Evolutionary conservation across 1,284 basidiomycete genomes (phyloP).

Genomic region (Puccinia coronata): DNA sequence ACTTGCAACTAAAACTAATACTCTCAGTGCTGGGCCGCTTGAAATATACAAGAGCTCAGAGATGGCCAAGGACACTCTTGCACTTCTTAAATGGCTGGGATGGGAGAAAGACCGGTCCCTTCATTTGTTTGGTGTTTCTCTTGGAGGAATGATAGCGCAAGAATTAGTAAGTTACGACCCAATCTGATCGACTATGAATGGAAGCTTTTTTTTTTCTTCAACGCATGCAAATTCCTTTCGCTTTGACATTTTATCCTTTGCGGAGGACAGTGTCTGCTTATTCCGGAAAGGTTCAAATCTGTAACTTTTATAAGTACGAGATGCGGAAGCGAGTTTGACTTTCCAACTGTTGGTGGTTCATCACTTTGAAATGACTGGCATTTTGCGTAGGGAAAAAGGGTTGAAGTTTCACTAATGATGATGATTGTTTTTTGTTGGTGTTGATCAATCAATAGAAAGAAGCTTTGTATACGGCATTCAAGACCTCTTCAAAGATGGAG

Average conservation of each 20-base stretch:
- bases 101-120: slow-evolving; percentile 67
- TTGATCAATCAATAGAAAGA: neutral
- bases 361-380: too few species aligned
- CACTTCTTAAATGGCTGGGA: slow-evolving; percentile 70
- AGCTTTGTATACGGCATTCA: neutral
- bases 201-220: neutral
- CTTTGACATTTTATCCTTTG: neutral
- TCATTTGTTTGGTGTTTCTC: slow-evolving; percentile 75
- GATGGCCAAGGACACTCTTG: slow-evolving; percentile 76
- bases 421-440: neutral
- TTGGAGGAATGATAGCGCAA: slow-evolving; percentile 80
- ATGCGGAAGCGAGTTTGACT: slow-evolving; percentile 58
- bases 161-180: slow-evolving; percentile 1
- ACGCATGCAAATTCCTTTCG: neutral
- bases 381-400: too few species aligned
- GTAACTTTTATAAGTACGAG: slow-evolving; percentile 1
- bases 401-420: neutral
- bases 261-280: slow-evolving; percentile 1
- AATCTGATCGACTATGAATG: neutral
- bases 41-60: slow-evolving; percentile 65
- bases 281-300: slow-evolving; percentile 8
- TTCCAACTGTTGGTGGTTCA: slow-evolving; percentile 12
- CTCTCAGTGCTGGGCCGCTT: neutral
- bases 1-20: neutral
- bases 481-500: neutral